Conservation (phyloP, 495 filamentous ascomycete genomes). For the Trichocladium antarcticum region DNA sequence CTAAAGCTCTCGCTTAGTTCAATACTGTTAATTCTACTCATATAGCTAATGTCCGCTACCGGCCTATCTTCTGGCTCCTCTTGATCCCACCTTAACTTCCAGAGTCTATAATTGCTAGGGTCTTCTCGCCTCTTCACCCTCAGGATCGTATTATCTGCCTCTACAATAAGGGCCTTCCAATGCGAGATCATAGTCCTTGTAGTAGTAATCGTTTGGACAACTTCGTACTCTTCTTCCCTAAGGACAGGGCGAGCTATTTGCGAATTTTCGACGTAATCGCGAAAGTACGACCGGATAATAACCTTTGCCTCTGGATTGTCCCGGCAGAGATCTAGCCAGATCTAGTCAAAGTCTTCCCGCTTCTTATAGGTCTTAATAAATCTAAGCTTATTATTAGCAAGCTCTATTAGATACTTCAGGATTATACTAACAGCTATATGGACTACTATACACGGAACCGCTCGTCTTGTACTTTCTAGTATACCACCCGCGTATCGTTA, state of each 20-base stretch:
- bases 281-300: background rate
- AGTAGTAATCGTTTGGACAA: background rate
- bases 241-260: background rate
- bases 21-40: background rate
- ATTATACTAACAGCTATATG: background rate
- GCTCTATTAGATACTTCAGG: background rate
- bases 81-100: slow-evolving; percentile 1
- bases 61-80: background rate
- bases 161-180: background rate
- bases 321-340: background rate
- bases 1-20: background rate
- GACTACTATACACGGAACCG: background rate
- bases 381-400: background rate
- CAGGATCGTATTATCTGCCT: background rate
- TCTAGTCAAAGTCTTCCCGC: background rate
- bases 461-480: background rate
- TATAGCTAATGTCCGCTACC: background rate
- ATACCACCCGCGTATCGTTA: background rate
- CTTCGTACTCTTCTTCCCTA: background rate
- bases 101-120: background rate
- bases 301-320: background rate
- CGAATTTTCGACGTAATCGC: background rate
- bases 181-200: background rate
- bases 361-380: slow-evolving; percentile 1
- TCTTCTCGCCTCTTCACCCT: background rate